Evolutionary conservation across 2,329 filamentous ascomycete species (phyloP).

Genomic region (Cordyceps cicadae): DNA sequence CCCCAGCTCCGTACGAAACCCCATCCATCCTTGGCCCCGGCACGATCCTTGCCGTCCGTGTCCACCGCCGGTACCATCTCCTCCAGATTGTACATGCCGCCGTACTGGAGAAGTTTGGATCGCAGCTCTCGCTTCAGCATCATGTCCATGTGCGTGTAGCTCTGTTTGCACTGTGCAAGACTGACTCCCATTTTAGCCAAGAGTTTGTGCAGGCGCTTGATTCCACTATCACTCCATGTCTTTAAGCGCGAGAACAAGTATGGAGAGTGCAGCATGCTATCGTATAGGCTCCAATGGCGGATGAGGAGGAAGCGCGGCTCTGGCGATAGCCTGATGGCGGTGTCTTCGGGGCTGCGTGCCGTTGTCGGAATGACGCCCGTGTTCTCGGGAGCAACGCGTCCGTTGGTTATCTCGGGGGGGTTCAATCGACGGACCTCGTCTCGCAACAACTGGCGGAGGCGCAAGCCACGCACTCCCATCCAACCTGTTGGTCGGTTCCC

Average conservation of each 20-base stretch:
- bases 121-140: slow-evolving; percentile 83
- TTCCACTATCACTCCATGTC: slow-evolving; percentile 86
- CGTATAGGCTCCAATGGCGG: slow-evolving; percentile 93
- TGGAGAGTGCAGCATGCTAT: slow-evolving; percentile 96
- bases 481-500: slow-evolving; percentile 57
- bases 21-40: slow-evolving; percentile 80
- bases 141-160: slow-evolving; percentile 98
- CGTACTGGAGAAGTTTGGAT: slow-evolving; percentile 80
- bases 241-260: slow-evolving; percentile 87
- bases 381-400: slow-evolving; percentile 55
- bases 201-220: slow-evolving; percentile 84
- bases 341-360: slow-evolving; percentile 82
- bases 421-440: slow-evolving; percentile 94
- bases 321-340: slow-evolving; percentile 81
- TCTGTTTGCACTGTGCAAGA: slow-evolving; percentile 86
- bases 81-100: slow-evolving; percentile 85
- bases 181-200: slow-evolving; percentile 98
- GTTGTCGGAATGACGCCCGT: slow-evolving; percentile 83
- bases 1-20: slow-evolving; percentile 97
- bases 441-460: slow-evolving; percentile 75
- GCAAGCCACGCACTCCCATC: slow-evolving; percentile 73
- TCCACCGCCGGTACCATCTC: slow-evolving; percentile 79
- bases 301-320: slow-evolving; percentile 91
- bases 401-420: slow-evolving; percentile 60
- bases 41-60: slow-evolving; percentile 60